These are phyloP conservation scores for Agaricus subrufescens DNA, from an alignment of 768 basidiomycete genomes.

Conservation along the genomic window DNA sequence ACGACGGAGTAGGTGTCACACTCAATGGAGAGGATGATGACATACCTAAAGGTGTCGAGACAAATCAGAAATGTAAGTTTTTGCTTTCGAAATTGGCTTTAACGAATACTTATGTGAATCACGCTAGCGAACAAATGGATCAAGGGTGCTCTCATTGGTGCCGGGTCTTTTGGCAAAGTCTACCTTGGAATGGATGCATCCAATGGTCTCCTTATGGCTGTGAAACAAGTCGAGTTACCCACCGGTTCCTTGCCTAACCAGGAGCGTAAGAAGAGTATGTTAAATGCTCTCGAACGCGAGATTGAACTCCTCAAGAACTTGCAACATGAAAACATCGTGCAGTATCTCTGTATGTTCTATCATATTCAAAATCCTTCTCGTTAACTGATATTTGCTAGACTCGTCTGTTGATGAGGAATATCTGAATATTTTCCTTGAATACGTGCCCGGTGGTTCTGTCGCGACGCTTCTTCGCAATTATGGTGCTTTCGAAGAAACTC, in stretches of 20 bases:
- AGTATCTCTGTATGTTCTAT: conserved; percentile 80
- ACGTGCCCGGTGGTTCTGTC: conserved; percentile 94
- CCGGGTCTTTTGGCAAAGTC: conserved; percentile 92
- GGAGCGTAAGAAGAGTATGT: conserved; percentile 91
- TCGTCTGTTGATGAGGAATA: conserved; percentile 88
- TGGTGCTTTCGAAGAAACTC: conserved; percentile 89
- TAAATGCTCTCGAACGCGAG: conserved; percentile 86
- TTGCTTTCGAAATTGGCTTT: not conserved
- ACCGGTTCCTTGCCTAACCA: conserved; percentile 81
- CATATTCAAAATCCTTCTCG: not conserved
- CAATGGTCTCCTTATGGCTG: conserved; percentile 89
- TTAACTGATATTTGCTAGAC: conserved; percentile 42
- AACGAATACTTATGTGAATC: not conserved
- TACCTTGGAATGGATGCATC: conserved; percentile 95
- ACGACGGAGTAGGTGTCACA: conserved; percentile 43
- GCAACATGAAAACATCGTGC: conserved; percentile 95
- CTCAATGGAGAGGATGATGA: conserved; percentile 37
- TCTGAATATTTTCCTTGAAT: conserved; percentile 96
- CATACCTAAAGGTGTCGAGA: conserved; percentile 25
- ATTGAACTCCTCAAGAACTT: conserved; percentile 91
- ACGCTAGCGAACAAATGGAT: conserved; percentile 86
- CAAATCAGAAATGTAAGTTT: conserved; percentile 15
- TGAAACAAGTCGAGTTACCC: conserved; percentile 94
- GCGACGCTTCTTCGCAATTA: conserved; percentile 85
- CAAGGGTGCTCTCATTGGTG: conserved; percentile 92